A percentile compares a stretch with the other conserved stretches of the same genome.
Evolutionary conservation across 169 alveolate genomes (phyloP).

Genomic region (Cryptosporidium sp.): DNA sequence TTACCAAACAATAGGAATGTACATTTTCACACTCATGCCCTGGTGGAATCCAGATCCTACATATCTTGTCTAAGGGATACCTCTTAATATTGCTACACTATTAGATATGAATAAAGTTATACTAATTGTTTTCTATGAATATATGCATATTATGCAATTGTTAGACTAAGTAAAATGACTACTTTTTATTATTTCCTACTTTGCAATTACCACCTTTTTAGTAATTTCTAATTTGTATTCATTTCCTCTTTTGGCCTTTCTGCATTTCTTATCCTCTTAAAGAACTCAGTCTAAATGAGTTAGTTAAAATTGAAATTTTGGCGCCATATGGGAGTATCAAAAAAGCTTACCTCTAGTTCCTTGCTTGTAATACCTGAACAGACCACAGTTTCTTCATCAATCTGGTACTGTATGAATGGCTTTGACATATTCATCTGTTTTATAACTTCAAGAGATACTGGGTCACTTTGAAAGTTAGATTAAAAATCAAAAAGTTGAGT

Average conservation of each 20-base stretch:
- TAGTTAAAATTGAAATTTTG: not conserved
- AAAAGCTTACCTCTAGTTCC: slow-evolving; percentile 51
- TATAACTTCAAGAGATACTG: slow-evolving; percentile 41
- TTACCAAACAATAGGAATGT: slow-evolving; percentile 69
- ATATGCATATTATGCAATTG: not conserved
- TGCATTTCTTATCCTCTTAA: slow-evolving; percentile 40
- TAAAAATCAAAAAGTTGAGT: not conserved
- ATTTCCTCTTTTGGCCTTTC: slow-evolving; percentile 68
- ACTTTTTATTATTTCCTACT: not conserved
- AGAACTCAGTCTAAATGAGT: slow-evolving; percentile 39
- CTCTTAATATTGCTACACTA: not conserved
- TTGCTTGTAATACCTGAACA: slow-evolving; percentile 43
- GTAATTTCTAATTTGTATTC: not conserved
- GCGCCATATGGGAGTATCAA: not conserved
- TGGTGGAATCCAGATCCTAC: slow-evolving; percentile 77
- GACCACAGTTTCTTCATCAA: slow-evolving; percentile 18
- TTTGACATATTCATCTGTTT: slow-evolving; percentile 35
- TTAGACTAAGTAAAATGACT: not conserved
- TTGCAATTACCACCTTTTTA: not conserved
- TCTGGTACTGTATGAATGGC: slow-evolving; percentile 40
- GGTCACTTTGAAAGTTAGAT: slow-evolving; percentile 36
- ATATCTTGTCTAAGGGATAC: slow-evolving; percentile 2
- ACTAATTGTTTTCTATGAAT: not conserved
- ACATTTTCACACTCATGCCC: slow-evolving; percentile 59
- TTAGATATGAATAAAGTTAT: not conserved